Evolutionary conservation across 441 rosid genomes (phyloP).

Genomic region (Adansonia grandidieri): DNA sequence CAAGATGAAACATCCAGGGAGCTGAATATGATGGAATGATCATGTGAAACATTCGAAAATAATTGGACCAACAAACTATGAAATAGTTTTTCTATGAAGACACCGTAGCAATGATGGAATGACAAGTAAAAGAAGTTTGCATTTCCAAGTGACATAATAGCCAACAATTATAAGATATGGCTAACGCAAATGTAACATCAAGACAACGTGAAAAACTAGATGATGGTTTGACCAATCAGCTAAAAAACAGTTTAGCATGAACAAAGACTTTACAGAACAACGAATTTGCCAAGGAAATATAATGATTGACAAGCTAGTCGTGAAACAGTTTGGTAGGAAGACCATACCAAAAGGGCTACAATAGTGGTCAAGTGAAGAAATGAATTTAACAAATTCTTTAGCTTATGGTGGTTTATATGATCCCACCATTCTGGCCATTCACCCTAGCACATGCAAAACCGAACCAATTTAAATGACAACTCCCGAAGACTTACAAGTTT

Average conservation of each 20-base stretch:
- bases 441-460: background rate
- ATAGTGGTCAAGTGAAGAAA: too few species aligned
- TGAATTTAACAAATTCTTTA: background rate
- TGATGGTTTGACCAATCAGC: background rate
- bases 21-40: too few species aligned
- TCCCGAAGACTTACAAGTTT: too few species aligned
- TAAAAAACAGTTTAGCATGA: background rate
- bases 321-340: background rate
- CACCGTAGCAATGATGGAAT: background rate
- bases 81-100: too few species aligned
- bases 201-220: background rate
- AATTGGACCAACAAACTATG: too few species aligned
- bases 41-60: too few species aligned
- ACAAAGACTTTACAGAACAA: background rate
- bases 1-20: background rate
- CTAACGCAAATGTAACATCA: background rate
- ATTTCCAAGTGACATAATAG: background rate
- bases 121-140: background rate
- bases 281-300: background rate
- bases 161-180: background rate
- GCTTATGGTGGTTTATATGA: background rate
- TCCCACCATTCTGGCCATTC: background rate
- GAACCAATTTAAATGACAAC: background rate
- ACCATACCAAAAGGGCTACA: background rate
- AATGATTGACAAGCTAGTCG: background rate